These are phyloP conservation scores for Penicillium glabrum DNA, from an alignment of 2,329 filamentous ascomycete species.

Conservation along the genomic window DNA sequence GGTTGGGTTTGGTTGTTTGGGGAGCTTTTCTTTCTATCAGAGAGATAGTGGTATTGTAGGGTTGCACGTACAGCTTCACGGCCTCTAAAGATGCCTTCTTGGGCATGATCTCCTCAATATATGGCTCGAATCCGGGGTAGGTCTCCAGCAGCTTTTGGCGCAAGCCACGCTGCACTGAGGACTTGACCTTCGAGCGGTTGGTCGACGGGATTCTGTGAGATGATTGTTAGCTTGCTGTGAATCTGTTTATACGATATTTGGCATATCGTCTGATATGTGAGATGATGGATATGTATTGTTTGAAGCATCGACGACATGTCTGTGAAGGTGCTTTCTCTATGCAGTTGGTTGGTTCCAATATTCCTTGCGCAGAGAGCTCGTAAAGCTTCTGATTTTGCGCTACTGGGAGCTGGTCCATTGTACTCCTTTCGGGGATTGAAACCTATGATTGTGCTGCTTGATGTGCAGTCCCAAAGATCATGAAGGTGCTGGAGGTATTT, in stretches of 20 bases:
- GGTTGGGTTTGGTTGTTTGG: background rate
- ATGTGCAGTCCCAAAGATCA: background rate
- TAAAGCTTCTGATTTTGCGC: background rate
- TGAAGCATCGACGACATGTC: background rate
- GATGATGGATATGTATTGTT: background rate
- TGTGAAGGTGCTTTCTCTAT: background rate
- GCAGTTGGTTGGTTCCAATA: background rate
- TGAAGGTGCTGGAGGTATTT: background rate
- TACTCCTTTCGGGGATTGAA: background rate
- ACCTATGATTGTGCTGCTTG: background rate
- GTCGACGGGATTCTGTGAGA: conserved; percentile 66
- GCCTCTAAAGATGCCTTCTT: conserved; percentile 90
- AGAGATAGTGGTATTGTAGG: background rate
- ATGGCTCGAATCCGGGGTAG: conserved; percentile 80
- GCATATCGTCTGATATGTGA: background rate
- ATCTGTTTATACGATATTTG: too few species aligned
- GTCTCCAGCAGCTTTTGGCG: conserved; percentile 78
- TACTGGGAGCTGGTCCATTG: background rate
- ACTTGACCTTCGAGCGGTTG: conserved; percentile 95
- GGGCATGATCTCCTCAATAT: conserved; percentile 91
- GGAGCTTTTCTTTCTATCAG: background rate
- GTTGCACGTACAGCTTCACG: conserved; percentile 70
- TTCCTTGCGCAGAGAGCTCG: background rate
- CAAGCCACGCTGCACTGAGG: conserved; percentile 84
- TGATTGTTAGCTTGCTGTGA: conserved; percentile 2